Evolutionary conservation across 331 rosid species (phyloP), one percentile per base, ranked within the genome.

Genomic region (Quercus lobata): DNA sequence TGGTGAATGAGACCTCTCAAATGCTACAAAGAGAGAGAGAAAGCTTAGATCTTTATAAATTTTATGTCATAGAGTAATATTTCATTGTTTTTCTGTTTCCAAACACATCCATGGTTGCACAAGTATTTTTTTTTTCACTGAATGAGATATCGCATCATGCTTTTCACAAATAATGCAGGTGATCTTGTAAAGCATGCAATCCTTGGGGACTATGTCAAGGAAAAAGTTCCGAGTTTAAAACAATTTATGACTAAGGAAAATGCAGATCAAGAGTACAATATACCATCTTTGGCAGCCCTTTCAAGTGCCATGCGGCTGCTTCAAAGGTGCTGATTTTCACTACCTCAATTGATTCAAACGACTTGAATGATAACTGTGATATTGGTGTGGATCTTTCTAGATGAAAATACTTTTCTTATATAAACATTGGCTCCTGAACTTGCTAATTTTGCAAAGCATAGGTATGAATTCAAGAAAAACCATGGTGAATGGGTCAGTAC

Each of bases 381-480:
- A 55, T 70, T 44, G 37, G 86, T 79, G 58, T 44, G 54, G 29
- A 44, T 27, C 69, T 55, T 72, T 71, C 74, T 78, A 14, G 68
- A 74, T 21, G 53, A 73, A 34, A 35, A 18, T 34, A 15, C 68
- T 81, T 12, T 73, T 70, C 55, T 70, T 52, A 18, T 37, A 78
- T 53, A 60, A 78, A 55, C 2, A 29, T 34, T 75, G 76, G 72
- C 16, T 61, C 11, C 78, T 75, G 35, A 21, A 60, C 65, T 65
- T 68, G 10, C 77, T 37, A 34, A 34, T 76, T 69, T 49, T 78
- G 52, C 77, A 69, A 77, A 76, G 68, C 35, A 5, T 54, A 95
- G 99, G 89, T 83, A 83, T 75, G 99, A 95, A 53, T 91, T 95
- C 91, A 95, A 90, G 90, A 89, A 73, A 75, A 95, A 91, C 77